These are phyloP conservation scores for Yamadazyma membranifaciens DNA, from an alignment of 1,139 yeast species.

Conservation along the genomic window DNA sequence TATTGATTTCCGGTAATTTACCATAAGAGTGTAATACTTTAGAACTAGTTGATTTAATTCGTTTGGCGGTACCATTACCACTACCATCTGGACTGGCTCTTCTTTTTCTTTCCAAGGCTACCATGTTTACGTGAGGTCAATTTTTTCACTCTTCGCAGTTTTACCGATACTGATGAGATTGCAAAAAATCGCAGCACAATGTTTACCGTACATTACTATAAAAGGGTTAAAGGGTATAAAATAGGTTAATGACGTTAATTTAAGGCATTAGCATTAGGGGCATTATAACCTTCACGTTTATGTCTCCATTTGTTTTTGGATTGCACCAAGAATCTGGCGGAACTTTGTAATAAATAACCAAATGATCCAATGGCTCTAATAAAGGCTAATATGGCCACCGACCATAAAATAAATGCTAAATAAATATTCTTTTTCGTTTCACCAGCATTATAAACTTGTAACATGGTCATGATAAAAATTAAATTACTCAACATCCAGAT, in stretches of 20 bases:
- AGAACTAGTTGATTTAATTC: slow-evolving; percentile 39
- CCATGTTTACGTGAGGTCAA: slow-evolving; percentile 27
- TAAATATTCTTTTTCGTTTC: slow-evolving; percentile 62
- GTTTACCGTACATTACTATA: not conserved
- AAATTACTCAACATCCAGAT: slow-evolving; percentile 84
- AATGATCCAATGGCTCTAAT: slow-evolving; percentile 79
- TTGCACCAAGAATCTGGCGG: slow-evolving; percentile 42
- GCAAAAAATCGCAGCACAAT: not conserved
- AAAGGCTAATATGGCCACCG: slow-evolving; percentile 78
- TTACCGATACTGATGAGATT: slow-evolving; percentile 2
- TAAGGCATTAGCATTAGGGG: slow-evolving; percentile 34
- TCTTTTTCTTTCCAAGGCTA: slow-evolving; percentile 44
- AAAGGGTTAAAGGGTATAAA: not conserved
- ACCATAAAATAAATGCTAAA: slow-evolving; percentile 82
- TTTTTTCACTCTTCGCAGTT: not conserved
- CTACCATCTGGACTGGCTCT: slow-evolving; percentile 17
- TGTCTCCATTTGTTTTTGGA: slow-evolving; percentile 43
- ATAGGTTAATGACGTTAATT: slow-evolving; percentile 2
- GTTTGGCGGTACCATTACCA: slow-evolving; percentile 24
- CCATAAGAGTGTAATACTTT: slow-evolving; percentile 48
- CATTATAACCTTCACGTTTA: slow-evolving; percentile 38
- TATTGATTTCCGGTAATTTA: slow-evolving; percentile 46
- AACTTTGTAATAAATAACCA: slow-evolving; percentile 53
- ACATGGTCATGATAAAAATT: slow-evolving; percentile 78
- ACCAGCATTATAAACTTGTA: slow-evolving; percentile 73